Percentiles rank a stretch among this genome's conserved stretches.
Evolutionary conservation across 352 stramenopile genomes (phyloP).

Genomic region (Phytophthora aleatoria): DNA sequence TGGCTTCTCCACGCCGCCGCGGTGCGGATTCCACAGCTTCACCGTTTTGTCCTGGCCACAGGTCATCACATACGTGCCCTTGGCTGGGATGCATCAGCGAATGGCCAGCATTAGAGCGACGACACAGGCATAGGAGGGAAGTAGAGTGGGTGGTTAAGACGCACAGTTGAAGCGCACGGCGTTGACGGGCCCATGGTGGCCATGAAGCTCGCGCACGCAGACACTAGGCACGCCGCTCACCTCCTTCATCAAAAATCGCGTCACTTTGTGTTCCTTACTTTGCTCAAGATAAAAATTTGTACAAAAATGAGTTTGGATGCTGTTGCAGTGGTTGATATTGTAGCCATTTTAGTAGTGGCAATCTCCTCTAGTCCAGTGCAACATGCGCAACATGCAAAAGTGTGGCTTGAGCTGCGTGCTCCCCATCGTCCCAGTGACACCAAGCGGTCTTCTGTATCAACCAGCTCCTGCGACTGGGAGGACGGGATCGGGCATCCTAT

Average conservation of each 20-base stretch:
- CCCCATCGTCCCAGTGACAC: conserved; percentile 49
- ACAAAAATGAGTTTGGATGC: conserved; percentile 2
- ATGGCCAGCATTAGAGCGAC: background rate
- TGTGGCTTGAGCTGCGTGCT: conserved; percentile 20
- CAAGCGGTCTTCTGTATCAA: conserved; percentile 33
- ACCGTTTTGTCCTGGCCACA: conserved; percentile 89
- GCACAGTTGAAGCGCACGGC: conserved; percentile 86
- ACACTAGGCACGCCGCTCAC: conserved; percentile 32
- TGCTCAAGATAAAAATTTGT: conserved; percentile 20
- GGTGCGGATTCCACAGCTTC: conserved; percentile 89
- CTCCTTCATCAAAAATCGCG: conserved; percentile 10
- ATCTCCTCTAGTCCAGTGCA: conserved; percentile 32
- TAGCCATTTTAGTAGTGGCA: conserved; percentile 23
- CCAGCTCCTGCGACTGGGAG: conserved; percentile 44
- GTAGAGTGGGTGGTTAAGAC: background rate
- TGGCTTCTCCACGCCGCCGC: conserved; percentile 57
- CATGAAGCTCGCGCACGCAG: conserved; percentile 58
- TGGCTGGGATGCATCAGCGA: conserved; percentile 41
- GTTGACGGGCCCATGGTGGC: conserved; percentile 76
- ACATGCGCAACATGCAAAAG: conserved; percentile 25
- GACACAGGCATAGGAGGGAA: background rate
- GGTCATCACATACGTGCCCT: conserved; percentile 90
- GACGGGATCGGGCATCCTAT: conserved; percentile 30
- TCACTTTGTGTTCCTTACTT: conserved; percentile 9
- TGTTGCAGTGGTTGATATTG: conserved; percentile 30